Evolutionary conservation across 345 rosid species (phyloP).

Genomic region (Isatis tinctoria): DNA sequence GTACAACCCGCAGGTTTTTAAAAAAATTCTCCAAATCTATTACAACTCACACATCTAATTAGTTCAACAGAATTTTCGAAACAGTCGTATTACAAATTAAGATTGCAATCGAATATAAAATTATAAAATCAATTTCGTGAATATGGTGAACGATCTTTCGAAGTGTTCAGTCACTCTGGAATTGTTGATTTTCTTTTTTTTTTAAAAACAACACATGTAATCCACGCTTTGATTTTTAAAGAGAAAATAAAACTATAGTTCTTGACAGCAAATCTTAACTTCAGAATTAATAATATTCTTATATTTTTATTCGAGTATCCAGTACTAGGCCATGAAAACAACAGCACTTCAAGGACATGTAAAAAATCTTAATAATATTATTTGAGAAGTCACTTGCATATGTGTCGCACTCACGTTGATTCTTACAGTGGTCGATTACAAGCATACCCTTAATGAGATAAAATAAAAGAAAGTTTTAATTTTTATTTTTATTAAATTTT

Average conservation of each 20-base stretch:
- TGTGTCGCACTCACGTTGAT: too few relatives aligned
- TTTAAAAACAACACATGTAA: not conserved
- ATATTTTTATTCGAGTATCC: not conserved
- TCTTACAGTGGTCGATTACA: too few relatives aligned
- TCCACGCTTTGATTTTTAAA: not conserved
- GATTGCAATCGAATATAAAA: not conserved
- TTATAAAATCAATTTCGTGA: not conserved
- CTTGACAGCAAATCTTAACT: not conserved
- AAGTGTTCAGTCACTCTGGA: not conserved
- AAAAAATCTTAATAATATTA: too few relatives aligned
- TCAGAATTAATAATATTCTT: not conserved
- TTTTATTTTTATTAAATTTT: too few relatives aligned
- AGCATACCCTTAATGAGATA: too few relatives aligned
- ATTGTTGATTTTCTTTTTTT: not conserved
- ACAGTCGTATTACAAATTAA: not conserved
- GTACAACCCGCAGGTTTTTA: too few relatives aligned
- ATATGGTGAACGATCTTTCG: not conserved
- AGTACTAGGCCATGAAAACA: not conserved
- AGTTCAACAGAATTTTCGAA: not conserved
- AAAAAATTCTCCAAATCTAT: not conserved
- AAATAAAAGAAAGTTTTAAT: too few relatives aligned
- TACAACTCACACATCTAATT: not conserved
- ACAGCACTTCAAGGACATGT: not conserved
- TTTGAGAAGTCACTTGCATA: too few relatives aligned
- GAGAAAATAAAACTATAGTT: not conserved